These are phyloP conservation scores for Skeletonema grethae DNA, from an alignment of 108 stramenopile species.

Conservation along the genomic window DNA sequence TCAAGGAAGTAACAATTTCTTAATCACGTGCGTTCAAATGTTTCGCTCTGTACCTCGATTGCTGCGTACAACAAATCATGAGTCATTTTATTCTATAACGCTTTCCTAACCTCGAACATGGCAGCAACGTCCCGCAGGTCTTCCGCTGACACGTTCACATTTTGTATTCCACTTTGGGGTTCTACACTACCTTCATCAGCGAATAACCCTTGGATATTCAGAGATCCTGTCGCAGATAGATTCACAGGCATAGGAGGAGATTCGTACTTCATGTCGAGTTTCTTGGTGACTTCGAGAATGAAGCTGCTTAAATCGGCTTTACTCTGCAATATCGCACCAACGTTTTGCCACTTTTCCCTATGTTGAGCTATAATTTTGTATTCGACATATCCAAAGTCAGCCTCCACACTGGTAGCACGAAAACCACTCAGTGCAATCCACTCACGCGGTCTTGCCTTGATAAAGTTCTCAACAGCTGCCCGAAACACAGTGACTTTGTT, in stretches of 20 bases:
- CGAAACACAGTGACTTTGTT: conserved; percentile 58
- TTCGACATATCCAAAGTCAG: conserved; percentile 65
- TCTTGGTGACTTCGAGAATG: conserved; percentile 65
- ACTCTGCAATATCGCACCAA: conserved; percentile 59
- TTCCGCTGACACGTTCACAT: neutral
- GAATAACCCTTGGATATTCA: conserved; percentile 2
- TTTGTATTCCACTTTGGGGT: neutral
- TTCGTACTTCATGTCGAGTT: conserved; percentile 67
- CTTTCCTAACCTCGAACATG: neutral
- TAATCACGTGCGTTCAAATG: neutral
- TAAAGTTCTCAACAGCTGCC: conserved; percentile 62
- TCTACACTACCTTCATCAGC: neutral
- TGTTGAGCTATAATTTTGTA: conserved; percentile 59
- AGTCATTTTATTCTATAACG: neutral
- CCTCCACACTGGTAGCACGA: conserved; percentile 56
- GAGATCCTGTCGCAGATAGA: conserved; percentile 19
- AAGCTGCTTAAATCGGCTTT: conserved; percentile 64
- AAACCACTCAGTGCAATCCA: conserved; percentile 61
- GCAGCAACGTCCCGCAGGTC: neutral
- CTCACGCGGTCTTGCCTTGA: conserved; percentile 63
- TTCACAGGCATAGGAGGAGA: conserved; percentile 71
- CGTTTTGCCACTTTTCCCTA: conserved; percentile 54
- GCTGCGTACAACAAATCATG: no score
- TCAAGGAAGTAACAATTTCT: neutral
- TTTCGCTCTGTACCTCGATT: neutral